Base-by-base conservation (phyloP, 2,329 filamentous ascomycete species). In the Hortaea sp. region DNA sequence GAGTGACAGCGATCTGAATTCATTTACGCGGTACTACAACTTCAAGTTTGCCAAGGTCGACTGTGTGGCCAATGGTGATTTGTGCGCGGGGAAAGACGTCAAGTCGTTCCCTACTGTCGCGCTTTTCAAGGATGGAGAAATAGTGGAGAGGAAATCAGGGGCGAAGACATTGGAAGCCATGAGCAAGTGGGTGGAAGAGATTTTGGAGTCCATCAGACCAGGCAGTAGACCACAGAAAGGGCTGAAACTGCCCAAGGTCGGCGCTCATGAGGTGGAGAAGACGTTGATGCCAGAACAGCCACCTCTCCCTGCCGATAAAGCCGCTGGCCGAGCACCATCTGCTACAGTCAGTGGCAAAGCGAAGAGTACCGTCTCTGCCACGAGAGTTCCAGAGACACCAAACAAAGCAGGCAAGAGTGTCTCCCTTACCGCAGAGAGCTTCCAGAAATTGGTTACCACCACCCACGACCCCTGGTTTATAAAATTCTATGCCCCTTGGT, bases 401-500 rank as follows among this genome's bases (percentile, higher is more conserved):
- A 97, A 98, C 55, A 77, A 79, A 4, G 74, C 82, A 37, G 92
- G 92, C 5, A 71, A 76, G 11, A 94, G 88, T 5, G 73, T 88
- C 31, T 68, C 81, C 5, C 75, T 98, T 44, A 88, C 81, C 2
- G 82, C 85, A 0, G 88, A 95, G 62, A 86, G 74, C 52, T 98
- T 98, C 70, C 84, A 94, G 63, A 81, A 78, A 48, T 72, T 84
- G 34, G 89, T 98, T 41, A 94, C 88, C 3, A 85, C 82, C 63
- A 88, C 88, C 0, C 80, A 85, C 53, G 88, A 97, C 52, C 84
- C 89, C 5, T 98, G 92, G 92, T 95, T 98, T 62, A 81, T 98
- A 74, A 98, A 98, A 67, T 97, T 98, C 65, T 97, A 95, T 64
- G 89, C 88, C 12, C 94, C 92, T 5, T 97, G 90, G 92, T 98